phyloP scores from a whole-genome alignment of 441 rosid species.

The Erysimum cheiri region DNA sequence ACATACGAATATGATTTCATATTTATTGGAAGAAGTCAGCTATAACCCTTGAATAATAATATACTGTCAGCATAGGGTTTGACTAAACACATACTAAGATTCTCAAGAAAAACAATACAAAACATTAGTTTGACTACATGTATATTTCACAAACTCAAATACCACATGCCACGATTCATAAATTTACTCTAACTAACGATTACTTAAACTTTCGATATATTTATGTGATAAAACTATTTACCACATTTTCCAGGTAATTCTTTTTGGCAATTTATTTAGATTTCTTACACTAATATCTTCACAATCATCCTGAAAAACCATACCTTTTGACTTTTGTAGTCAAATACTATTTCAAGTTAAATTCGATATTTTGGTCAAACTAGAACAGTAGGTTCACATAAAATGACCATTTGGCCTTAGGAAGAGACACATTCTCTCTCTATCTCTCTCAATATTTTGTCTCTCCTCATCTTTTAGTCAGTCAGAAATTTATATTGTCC shows the following conservation, averaged over 20 bases:
- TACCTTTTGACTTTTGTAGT: slow-evolving; percentile 7
- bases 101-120: not conserved
- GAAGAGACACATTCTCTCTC: slow-evolving; percentile 33
- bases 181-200: not conserved
- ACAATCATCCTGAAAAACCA: not conserved
- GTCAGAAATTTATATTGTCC: slow-evolving; percentile 18
- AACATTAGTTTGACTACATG: slow-evolving; percentile 10
- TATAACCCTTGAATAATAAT: slow-evolving; percentile 28
- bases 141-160: not conserved
- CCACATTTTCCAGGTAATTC: not conserved
- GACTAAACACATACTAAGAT: slow-evolving; percentile 33
- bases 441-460: slow-evolving; percentile 3
- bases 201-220: not conserved
- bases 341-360: not conserved
- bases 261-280: not conserved
- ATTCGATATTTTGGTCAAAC: slow-evolving; percentile 19
- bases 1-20: slow-evolving; percentile 6
- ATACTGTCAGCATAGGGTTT: slow-evolving; percentile 28
- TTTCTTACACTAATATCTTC: not conserved
- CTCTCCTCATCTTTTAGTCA: slow-evolving; percentile 22
- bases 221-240: not conserved
- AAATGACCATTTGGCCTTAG: slow-evolving; percentile 34
- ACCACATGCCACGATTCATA: slow-evolving; percentile 12
- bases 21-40: slow-evolving; percentile 27
- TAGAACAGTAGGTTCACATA: slow-evolving; percentile 15